Evolutionary conservation across 345 rosid genomes (phyloP), one percentile per base, ranked within the genome.

Genomic region (Dipteronia dyeriana): DNA sequence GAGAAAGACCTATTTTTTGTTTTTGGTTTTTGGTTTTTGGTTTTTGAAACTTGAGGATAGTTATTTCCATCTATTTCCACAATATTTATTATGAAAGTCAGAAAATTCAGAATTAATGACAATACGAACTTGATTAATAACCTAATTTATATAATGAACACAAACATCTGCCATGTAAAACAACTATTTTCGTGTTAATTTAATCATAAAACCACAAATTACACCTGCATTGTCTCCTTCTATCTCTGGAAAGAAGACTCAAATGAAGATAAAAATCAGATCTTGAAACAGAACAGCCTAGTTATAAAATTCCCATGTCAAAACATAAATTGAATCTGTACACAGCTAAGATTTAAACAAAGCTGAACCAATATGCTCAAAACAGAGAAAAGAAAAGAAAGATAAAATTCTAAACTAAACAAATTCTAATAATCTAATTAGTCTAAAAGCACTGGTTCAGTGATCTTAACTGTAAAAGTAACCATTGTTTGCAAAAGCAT

Each of bases 401-500:
- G 1, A 43, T 4, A 70, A 47, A 54, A 49, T 38, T 17, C 23
- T 14, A 39, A 71, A 77, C 34, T 13, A 41, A 49, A 31, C 34
- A 0, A 25, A n/a, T 31, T 63, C 16, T n/a, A 26, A 43, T 63
- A 41, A 59, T 74, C 71, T 63, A 59, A 70, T 61, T 17, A 59
- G 1, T 59, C 26, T n/a, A 20, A 75, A n/a, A 76, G 71, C 22
- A 73, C 13, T 71, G 62, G 29, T 57, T 66, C 70, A 68, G 51
- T 29, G 77, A 86, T 73, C 86, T 76, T 59, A 71, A 72, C 85
- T 74, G 77, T 63, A 76, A 34, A 67, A 69, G 72, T 29, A 71
- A 56, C 64, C 73, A 75, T 75, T 71, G 38, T 60, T 68, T 51
- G 83, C 77, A 69, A 86, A 86, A 69, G 82, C 78, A 74, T 16